phyloP scores from a whole-genome alignment of 495 filamentous ascomycete genomes.

The Neurospora hispaniola region DNA sequence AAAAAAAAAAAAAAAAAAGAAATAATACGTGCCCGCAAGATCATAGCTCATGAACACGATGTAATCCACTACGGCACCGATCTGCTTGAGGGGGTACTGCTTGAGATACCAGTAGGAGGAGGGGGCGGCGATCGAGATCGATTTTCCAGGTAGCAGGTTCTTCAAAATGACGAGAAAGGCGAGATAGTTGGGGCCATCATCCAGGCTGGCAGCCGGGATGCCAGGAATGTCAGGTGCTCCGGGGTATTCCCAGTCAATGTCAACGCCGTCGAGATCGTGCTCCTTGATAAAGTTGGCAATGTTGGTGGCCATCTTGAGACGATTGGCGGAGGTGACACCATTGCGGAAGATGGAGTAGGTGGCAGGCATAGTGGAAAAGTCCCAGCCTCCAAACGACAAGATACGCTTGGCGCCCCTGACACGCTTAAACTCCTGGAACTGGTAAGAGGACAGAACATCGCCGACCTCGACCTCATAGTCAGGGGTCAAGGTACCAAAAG shows the following conservation, averaged over 20 bases:
- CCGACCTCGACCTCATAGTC: conserved; percentile 10
- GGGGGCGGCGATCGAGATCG: conserved; percentile 18
- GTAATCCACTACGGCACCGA: conserved; percentile 17
- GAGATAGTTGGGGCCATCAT: conserved; percentile 10
- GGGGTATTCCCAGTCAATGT: conserved; percentile 29
- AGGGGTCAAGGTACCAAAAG: conserved; percentile 13
- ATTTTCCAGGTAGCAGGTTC: conserved; percentile 7
- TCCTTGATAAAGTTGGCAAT: conserved; percentile 14
- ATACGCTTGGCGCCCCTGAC: conserved; percentile 17
- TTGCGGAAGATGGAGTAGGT: conserved; percentile 18
- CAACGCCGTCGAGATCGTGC: conserved; percentile 20
- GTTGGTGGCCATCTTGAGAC: conserved; percentile 12
- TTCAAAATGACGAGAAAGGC: conserved; percentile 7
- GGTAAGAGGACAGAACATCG: conserved; percentile 5
- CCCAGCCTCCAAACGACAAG: conserved; percentile 24
- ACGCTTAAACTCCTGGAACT: conserved; percentile 16
- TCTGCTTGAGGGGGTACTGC: conserved; percentile 10
- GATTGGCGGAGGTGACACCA: conserved; percentile 10
- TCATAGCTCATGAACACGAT: conserved; percentile 26
- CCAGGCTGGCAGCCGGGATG: conserved; percentile 8
- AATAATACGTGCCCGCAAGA: background rate
- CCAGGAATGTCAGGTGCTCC: conserved; percentile 21
- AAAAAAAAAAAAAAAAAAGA: too few species aligned
- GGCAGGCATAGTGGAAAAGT: conserved; percentile 11
- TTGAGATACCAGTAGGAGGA: conserved; percentile 10